phyloP scores from a whole-genome alignment of 352 stramenopile species.

The Pythium diclinum region DNA sequence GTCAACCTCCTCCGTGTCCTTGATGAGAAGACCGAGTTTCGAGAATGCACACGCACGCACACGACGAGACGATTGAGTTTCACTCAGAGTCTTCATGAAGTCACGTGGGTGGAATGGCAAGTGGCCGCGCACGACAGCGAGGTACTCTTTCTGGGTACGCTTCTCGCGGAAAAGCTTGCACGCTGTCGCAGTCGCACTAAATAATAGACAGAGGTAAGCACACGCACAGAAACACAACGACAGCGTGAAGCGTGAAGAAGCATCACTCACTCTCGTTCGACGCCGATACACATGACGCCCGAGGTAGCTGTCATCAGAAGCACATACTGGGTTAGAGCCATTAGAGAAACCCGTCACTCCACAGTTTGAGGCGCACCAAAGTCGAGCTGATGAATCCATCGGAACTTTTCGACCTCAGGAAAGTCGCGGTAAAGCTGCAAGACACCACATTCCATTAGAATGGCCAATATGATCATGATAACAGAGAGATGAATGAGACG shows the following conservation, averaged over 20 bases:
- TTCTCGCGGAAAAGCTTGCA: constrained; percentile 78
- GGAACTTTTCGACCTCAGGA: constrained; percentile 75
- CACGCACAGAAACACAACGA: neutral
- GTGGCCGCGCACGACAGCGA: constrained; percentile 75
- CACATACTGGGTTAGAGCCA: neutral
- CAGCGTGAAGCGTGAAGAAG: neutral
- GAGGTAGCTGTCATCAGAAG: constrained; percentile 55
- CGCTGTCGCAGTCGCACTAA: constrained; percentile 60
- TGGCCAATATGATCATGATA: neutral
- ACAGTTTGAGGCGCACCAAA: constrained; percentile 47
- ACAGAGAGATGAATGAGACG: constrained; percentile 2
- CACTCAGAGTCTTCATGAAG: constrained; percentile 12
- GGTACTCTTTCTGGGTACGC: constrained; percentile 80
- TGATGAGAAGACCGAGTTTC: constrained; percentile 59
- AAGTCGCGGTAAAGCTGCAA: constrained; percentile 63
- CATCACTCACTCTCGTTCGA: constrained; percentile 54
- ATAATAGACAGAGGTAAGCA: constrained; percentile 4
- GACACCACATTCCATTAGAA: constrained; percentile 11
- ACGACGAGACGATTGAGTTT: constrained; percentile 6
- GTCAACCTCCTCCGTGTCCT: constrained; percentile 71
- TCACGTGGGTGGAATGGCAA: constrained; percentile 55
- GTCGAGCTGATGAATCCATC: constrained; percentile 90
- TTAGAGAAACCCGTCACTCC: neutral
- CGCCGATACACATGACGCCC: constrained; percentile 78
- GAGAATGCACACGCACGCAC: constrained; percentile 55